Base-by-base conservation (phyloP, 345 rosid species). In the Aegle marmelos region DNA sequence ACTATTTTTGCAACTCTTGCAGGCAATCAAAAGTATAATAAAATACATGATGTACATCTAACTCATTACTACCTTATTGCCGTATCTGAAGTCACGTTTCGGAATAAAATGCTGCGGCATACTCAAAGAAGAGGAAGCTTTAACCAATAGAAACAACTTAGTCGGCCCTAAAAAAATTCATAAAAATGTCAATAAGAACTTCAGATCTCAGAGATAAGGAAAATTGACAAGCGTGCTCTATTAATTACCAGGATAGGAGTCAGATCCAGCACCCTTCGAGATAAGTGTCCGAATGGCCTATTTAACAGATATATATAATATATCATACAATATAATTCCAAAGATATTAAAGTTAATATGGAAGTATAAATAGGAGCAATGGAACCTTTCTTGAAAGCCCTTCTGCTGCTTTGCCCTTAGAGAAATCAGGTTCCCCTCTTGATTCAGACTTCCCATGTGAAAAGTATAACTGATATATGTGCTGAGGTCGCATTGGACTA, bases 31-130 rank as follows among this genome's bases (percentile, higher is more conserved):
- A 22, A 72, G 30, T 21, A 72, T 33, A 34, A 33, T 57, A 22
- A 41, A 56, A 36, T 27, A 57, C 13, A 57, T 13, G 9, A 56
- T 22, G 30, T 30, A 50, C 75, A 57, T 65, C 28, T 36, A 65
- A 48, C 30, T 28, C 22, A 59, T 36, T 34, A 11, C 63, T 80
- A 94, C 99, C 97, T 94, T 94, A 85, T 86, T 92, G 88, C 83
- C 90, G 85, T 80, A 89, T 89, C 80, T 94, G 87, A 96, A 94
- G 75, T 91, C 99, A 67, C 94, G 97, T 86, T 94, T 96, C 48
- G 97, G 99, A 82, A 94, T 93, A 88, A 92, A 96, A 90, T 94
- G 94, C 73, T 81, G 82, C 27, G 98, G 94, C 58, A 89, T 85
- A 81, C 86, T 89, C 74, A 91, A 78, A 79, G 95, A 85, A 69